These are phyloP conservation scores for Rubus parviflorus DNA, from an alignment of 306 rosid species.

Conservation along the genomic window DNA sequence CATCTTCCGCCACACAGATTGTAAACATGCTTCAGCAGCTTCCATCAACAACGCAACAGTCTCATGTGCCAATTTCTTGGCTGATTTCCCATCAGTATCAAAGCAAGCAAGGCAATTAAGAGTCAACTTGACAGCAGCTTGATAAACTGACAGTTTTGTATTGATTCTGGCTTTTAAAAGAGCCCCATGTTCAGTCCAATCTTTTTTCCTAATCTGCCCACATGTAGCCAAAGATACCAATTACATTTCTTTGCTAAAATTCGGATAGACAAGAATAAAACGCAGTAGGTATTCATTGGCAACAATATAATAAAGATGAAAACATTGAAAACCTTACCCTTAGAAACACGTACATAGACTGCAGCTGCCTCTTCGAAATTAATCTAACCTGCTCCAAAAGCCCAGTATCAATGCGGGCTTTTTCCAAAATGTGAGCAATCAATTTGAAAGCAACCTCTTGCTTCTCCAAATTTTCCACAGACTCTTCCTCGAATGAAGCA, in stretches of 20 bases:
- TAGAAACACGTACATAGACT: conserved; percentile 71
- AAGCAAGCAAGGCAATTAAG: conserved; percentile 63
- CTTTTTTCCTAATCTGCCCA: conserved; percentile 89
- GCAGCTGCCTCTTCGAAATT: conserved; percentile 87
- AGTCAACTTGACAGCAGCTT: conserved; percentile 67
- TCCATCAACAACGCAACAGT: conserved; percentile 89
- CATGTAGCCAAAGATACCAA: conserved; percentile 17
- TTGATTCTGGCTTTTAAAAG: conserved; percentile 80
- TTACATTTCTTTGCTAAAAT: conserved; percentile 8
- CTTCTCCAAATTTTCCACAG: conserved; percentile 83
- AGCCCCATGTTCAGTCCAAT: conserved; percentile 94
- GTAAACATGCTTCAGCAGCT: conserved; percentile 94
- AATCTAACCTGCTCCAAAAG: conserved; percentile 78
- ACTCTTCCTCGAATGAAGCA: conserved; percentile 82
- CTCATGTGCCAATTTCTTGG: conserved; percentile 85
- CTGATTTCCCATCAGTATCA: conserved; percentile 73
- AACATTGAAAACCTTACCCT: conserved; percentile 51
- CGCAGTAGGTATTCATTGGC: neutral
- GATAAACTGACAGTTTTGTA: conserved; percentile 71
- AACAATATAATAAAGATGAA: conserved; percentile 7
- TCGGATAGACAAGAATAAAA: neutral
- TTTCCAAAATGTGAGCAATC: conserved; percentile 74
- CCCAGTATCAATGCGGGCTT: conserved; percentile 50
- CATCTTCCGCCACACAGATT: conserved; percentile 90
- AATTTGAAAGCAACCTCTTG: conserved; percentile 84